Evolutionary conservation across 345 rosid species (phyloP), one percentile per base, ranked within the genome.

Genomic region (Durio zibethinus): DNA sequence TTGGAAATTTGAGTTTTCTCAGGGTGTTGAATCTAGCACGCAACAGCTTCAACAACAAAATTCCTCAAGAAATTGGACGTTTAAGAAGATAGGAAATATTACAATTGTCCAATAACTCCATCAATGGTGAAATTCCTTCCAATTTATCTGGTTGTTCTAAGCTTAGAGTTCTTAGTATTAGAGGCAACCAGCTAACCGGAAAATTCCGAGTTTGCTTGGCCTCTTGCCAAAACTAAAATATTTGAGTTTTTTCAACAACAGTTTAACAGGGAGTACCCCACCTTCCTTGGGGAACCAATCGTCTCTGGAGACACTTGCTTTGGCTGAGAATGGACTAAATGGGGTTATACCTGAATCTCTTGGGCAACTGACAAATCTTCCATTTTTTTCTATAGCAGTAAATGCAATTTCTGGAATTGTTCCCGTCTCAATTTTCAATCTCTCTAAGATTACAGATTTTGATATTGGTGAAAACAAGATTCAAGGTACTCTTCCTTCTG

Each of bases 111-210:
- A 64, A 36, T 7, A 83, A 83, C 48, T 73, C 77, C 1, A 9
- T 83, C 10, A 4, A 9, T 10, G 85, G 83, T 5, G 73, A 83
- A 61, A 73, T 83, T 31, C 83, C 85, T 1, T 21, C 68, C 33
- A 80, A 61, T 48, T 4, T 83, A 7, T 47, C 78, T 1, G 3
- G 18, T 5, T 83, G 78, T 27, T 38, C 47, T 4, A 21, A 16
- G 5, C 73, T 83, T 16, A 20, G 0, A 52, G 0, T 20, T 0
- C 8, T 80, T 6, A 0, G 1, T 9, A 1, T 73, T 4, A 4
- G 31, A 16, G 0, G 0, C 16, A 83, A 80, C 53, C 47, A 71
- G 4, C 52, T 83, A 1, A 23, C 7, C 0, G 86, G 86, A 9
- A 63, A 11, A 42, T 83, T 6, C 83, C 81, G 11, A 5, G 3